Evolutionary conservation across 129 eudicot species (phyloP).

Genomic region (Arctium lappa): DNA sequence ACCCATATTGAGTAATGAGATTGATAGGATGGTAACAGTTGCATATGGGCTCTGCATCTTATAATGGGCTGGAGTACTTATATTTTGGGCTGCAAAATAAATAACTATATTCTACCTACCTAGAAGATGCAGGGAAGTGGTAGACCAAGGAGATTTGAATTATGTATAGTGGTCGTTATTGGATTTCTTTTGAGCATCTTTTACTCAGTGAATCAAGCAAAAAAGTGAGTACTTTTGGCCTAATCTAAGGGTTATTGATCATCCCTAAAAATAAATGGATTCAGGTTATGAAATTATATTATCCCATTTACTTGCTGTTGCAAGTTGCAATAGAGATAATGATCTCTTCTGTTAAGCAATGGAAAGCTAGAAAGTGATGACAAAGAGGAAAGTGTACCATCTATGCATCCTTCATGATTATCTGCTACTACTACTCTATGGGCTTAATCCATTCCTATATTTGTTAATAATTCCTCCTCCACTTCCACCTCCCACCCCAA

Average conservation of each 20-base stretch:
- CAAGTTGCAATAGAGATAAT: neutral
- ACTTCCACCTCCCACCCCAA: constrained; percentile 43
- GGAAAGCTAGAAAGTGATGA: constrained; percentile 36
- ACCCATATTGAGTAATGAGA: neutral
- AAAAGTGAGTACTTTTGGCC: neutral
- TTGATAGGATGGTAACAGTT: neutral
- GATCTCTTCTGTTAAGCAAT: neutral
- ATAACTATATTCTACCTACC: neutral
- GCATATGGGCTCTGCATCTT: neutral
- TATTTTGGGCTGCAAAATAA: neutral
- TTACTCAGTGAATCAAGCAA: neutral
- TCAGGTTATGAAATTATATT: neutral
- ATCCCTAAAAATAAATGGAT: neutral
- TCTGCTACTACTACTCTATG: constrained; percentile 22
- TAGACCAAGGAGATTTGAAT: neutral
- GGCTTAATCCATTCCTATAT: constrained; percentile 25
- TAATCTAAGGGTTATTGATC: neutral
- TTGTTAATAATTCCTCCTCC: constrained; percentile 42
- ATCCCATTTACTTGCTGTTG: neutral
- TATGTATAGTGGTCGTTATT: neutral
- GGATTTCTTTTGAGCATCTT: neutral
- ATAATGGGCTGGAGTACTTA: neutral
- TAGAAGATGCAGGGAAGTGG: neutral
- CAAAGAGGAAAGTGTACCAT: constrained; percentile 40
- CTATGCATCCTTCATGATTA: constrained; percentile 37